Conservation (phyloP, 257 asterid species). For the Penstemon davidsonii region DNA sequence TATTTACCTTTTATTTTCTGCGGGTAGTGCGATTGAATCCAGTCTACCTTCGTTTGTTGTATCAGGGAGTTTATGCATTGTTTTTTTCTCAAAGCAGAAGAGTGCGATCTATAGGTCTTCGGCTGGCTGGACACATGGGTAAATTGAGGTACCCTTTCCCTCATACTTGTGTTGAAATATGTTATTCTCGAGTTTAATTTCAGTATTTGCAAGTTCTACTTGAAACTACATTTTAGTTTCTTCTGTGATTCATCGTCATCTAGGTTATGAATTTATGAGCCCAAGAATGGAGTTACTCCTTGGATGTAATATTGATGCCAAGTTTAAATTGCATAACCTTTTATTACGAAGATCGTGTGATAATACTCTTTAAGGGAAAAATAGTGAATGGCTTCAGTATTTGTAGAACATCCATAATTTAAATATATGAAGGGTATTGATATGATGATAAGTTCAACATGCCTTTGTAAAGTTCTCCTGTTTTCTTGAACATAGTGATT, state of each 20-base stretch:
- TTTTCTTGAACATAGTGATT: neutral
- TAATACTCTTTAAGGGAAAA: neutral
- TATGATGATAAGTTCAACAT: neutral
- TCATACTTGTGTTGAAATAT: conserved; percentile 1
- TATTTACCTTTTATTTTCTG: conserved; percentile 22
- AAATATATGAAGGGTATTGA: neutral
- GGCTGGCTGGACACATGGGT: conserved; percentile 88
- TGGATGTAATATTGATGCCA: conserved; percentile 9
- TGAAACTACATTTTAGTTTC: neutral
- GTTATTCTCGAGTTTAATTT: conserved; percentile 20
- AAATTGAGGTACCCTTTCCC: conserved; percentile 65
- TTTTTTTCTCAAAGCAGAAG: conserved; percentile 85
- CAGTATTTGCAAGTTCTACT: neutral
- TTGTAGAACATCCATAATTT: neutral
- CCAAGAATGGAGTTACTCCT: conserved; percentile 11
- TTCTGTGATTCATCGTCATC: neutral
- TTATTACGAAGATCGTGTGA: neutral
- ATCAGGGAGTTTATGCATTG: conserved; percentile 86
- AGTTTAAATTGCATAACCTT: neutral
- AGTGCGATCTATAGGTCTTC: conserved; percentile 85
- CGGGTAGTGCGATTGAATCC: conserved; percentile 20
- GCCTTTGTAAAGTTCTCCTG: neutral
- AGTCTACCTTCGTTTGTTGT: conserved; percentile 21
- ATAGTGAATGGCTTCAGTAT: neutral
- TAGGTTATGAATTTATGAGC: conserved; percentile 2